Evolutionary conservation across 179 eudicot species (phyloP), one percentile per base, ranked within the genome.

Genomic region (Beta corolliflora): DNA sequence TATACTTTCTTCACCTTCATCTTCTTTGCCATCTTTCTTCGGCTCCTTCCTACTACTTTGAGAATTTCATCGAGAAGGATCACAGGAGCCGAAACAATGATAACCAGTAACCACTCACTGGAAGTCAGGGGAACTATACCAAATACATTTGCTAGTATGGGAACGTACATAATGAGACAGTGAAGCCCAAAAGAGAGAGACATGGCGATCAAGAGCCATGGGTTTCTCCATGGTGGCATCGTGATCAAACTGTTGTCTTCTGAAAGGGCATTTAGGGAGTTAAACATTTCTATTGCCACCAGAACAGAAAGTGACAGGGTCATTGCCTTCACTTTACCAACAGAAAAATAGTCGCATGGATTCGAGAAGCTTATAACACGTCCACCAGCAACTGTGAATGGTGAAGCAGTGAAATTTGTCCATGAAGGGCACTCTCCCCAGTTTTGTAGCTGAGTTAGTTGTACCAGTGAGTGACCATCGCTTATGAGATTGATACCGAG

Each of bases 151-250:
- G 97, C 94, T 13, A 95, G 84, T 53, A 94, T 73, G 15, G 99
- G 97, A n/a, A 93, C 91, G 50, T 95, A 94, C 72, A 95, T 90
- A 46, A 95, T 89, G 29, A 94, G 60, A 78, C 92, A 92, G 77
- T 94, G 98, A 12, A 95, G 90, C 72, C 91, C 93, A 2, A 95
- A 75, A 7, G 99, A 95, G 16, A 91, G 78, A 3, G 89, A 74
- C 91, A 92, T 92, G 68, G 99, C 97, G 36, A 90, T 81, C 73
- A 95, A 84, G 56, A 95, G 94, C 93, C 93, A 95, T 11, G 94
- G 94, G 80, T 95, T 95, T 77, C 80, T 88, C 98, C 98, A 94
- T 25, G 99, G 98, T 25, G 98, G 98, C 89, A 95, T 90, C n/a
- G 85, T 89, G 58, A 92, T 67, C 84, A 94, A 86, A 79, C 98